These are phyloP conservation scores for Fibroporia radiculosa DNA, from an alignment of 768 basidiomycete genomes.

Conservation along the genomic window DNA sequence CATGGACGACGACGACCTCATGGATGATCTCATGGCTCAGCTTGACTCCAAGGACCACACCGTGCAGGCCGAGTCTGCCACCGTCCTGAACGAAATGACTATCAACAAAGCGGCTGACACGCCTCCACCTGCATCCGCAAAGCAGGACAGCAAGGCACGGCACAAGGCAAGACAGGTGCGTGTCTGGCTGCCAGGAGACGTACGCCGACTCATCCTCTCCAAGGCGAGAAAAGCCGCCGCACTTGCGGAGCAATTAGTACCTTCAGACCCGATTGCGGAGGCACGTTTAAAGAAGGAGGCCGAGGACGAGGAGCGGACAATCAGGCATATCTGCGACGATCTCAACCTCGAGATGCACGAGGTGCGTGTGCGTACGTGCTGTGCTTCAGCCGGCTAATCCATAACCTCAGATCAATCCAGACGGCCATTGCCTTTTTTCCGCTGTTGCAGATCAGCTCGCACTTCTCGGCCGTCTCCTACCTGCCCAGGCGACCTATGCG, in stretches of 20 bases:
- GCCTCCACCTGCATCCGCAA: slow-evolving; percentile 21
- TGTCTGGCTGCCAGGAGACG: not conserved
- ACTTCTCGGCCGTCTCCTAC: slow-evolving; percentile 58
- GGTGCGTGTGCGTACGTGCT: slow-evolving; percentile 28
- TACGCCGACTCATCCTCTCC: not conserved
- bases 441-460: slow-evolving; percentile 89
- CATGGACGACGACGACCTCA: slow-evolving; percentile 54
- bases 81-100: slow-evolving; percentile 41
- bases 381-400: not conserved
- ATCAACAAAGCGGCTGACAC: slow-evolving; percentile 23
- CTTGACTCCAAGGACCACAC: slow-evolving; percentile 57
- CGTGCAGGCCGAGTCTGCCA: slow-evolving; percentile 41
- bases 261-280: slow-evolving; percentile 51
- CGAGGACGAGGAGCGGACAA: slow-evolving; percentile 58
- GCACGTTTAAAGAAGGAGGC: slow-evolving; percentile 56
- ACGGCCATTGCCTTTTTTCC: slow-evolving; percentile 94
- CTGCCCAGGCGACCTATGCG: slow-evolving; percentile 49
- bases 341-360: slow-evolving; percentile 60
- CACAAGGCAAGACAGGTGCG: slow-evolving; percentile 68
- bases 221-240: slow-evolving; percentile 70
- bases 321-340: slow-evolving; percentile 56
- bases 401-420: slow-evolving; percentile 71
- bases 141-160: slow-evolving; percentile 51
- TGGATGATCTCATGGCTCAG: slow-evolving; percentile 72
- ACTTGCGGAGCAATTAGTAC: slow-evolving; percentile 43